Conservation (phyloP, 306 rosid genomes). For the Delonix regia region DNA sequence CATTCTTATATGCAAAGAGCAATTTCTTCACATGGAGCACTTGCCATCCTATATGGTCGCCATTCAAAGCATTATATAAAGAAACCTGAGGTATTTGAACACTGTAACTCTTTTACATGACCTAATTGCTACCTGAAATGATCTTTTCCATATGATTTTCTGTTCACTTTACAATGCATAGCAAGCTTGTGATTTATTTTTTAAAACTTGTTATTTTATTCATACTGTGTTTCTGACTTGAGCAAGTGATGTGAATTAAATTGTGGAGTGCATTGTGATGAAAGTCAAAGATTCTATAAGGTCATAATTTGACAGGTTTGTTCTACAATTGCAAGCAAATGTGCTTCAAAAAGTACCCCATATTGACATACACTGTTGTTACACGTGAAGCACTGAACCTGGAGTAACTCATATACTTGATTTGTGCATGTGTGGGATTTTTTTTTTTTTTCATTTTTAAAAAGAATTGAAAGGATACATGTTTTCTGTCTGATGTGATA, state of each 20-base stretch:
- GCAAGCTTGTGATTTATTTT: not conserved
- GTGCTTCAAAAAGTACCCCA: constrained; percentile 16
- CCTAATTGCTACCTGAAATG: constrained; percentile 17
- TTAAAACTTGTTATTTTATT: constrained; percentile 19
- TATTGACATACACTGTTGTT: constrained; percentile 4
- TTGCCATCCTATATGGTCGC: constrained; percentile 80
- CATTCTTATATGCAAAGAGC: constrained; percentile 74
- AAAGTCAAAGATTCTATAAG: constrained; percentile 12
- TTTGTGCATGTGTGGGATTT: not conserved
- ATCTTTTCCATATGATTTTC: constrained; percentile 11
- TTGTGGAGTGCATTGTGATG: constrained; percentile 29
- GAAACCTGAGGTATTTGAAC: constrained; percentile 77
- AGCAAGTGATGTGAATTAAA: constrained; percentile 26
- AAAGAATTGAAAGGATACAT: not conserved
- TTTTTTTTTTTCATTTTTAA: not conserved
- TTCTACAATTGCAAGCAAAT: constrained; percentile 21
- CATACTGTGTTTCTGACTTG: constrained; percentile 18
- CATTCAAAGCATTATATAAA: constrained; percentile 78
- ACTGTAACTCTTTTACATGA: constrained; percentile 8
- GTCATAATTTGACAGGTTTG: constrained; percentile 14
- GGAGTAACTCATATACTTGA: not conserved
- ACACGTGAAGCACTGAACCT: not conserved
- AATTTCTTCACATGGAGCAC: constrained; percentile 85
- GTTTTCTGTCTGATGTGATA: constrained; percentile 19
- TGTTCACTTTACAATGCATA: constrained; percentile 5